These are phyloP conservation scores for Colletotrichum salicis DNA, from an alignment of 2,329 filamentous ascomycete species.

Conservation along the genomic window DNA sequence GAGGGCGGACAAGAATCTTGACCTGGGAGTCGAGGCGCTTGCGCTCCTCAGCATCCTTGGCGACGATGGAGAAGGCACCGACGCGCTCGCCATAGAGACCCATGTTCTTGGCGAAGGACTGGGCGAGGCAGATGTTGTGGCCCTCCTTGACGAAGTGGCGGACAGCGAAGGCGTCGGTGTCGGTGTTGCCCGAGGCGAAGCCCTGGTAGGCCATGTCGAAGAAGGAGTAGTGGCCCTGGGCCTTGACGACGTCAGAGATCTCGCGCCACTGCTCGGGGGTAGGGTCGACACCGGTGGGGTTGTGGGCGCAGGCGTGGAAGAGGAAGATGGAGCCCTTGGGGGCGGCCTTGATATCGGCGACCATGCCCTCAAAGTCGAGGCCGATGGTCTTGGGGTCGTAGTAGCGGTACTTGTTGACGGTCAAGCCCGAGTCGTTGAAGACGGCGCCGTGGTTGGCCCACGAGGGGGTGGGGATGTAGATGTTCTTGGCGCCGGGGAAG, in stretches of 20 bases:
- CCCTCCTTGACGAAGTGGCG: conserved; percentile 94
- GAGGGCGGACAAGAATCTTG: conserved; percentile 95
- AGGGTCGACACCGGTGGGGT: conserved; percentile 96
- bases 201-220: conserved; percentile 99
- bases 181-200: conserved; percentile 91
- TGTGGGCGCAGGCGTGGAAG: conserved; percentile 97
- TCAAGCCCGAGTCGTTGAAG: conserved; percentile 91
- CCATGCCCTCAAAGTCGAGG: conserved; percentile 94
- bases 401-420: conserved; percentile 96
- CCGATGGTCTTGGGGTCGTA: conserved; percentile 99
- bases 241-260: conserved; percentile 88
- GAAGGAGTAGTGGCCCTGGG: conserved; percentile 89
- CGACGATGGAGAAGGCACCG: conserved; percentile 94
- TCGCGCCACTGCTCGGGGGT: conserved; percentile 91
- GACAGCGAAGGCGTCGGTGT: conserved; percentile 93
- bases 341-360: conserved; percentile 89
- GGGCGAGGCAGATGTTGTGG: conserved; percentile 86
- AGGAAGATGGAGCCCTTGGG: conserved; percentile 89
- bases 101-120: conserved; percentile 99
- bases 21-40: conserved; percentile 96
- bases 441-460: conserved; percentile 99
- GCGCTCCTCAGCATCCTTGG: conserved; percentile 87
- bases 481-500: conserved; percentile 91
- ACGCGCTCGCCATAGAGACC: conserved; percentile 99
- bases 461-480: conserved; percentile 95